phyloP scores from a whole-genome alignment of 768 basidiomycete genomes.

The Leccinum longicurvipes region DNA sequence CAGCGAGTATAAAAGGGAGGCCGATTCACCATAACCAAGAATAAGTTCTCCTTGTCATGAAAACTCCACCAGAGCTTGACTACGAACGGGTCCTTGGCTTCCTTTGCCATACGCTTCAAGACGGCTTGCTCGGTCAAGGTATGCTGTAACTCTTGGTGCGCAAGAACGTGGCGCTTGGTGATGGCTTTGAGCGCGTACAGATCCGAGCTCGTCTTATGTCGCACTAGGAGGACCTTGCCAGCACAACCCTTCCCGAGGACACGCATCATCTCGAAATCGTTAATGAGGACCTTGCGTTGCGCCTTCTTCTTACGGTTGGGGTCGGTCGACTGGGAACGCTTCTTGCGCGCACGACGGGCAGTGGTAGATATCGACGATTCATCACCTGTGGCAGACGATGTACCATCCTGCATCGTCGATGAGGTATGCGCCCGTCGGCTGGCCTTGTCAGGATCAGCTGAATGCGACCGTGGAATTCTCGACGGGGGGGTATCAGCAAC shows the following conservation, averaged over 20 bases:
- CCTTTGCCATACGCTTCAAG: slow-evolving; percentile 88
- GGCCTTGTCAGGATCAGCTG: slow-evolving; percentile 70
- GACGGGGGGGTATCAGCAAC: slow-evolving; percentile 34
- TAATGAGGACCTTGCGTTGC: slow-evolving; percentile 70
- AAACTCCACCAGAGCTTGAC: slow-evolving; percentile 97
- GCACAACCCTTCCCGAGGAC: slow-evolving; percentile 97
- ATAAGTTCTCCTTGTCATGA: slow-evolving; percentile 96
- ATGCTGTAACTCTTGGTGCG: slow-evolving; percentile 94
- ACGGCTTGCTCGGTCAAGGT: slow-evolving; percentile 97
- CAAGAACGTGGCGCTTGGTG: slow-evolving; percentile 94
- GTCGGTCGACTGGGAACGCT: slow-evolving; percentile 47
- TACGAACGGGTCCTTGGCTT: slow-evolving; percentile 87
- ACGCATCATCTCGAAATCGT: slow-evolving; percentile 97
- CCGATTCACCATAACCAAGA: slow-evolving; percentile 81
- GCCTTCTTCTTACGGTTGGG: slow-evolving; percentile 51
- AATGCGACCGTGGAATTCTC: slow-evolving; percentile 74
- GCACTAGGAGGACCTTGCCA: slow-evolving; percentile 91
- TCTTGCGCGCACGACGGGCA: slow-evolving; percentile 47
- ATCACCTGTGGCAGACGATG: slow-evolving; percentile 61
- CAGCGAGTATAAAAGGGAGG: slow-evolving; percentile 14
- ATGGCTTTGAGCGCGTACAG: slow-evolving; percentile 96
- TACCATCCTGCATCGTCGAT: slow-evolving; percentile 48
- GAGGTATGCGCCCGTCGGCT: slow-evolving; percentile 55
- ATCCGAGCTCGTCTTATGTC: slow-evolving; percentile 65
- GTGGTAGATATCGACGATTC: slow-evolving; percentile 70